These are phyloP conservation scores for Entonaema liquescens DNA, from an alignment of 495 filamentous ascomycete species.

Conservation along the genomic window DNA sequence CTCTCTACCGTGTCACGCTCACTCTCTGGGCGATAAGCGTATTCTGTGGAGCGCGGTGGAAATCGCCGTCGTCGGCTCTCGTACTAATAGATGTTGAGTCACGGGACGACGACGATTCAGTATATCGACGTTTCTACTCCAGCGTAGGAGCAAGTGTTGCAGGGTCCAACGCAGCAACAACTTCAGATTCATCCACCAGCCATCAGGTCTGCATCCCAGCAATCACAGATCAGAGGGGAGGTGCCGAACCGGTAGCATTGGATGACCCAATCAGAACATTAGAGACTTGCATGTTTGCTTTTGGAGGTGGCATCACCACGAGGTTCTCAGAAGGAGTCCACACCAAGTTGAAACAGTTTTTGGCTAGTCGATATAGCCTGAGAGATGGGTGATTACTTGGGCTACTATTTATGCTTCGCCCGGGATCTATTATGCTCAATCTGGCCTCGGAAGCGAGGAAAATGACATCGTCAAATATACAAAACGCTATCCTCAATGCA, in stretches of 20 bases:
- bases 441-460: background rate
- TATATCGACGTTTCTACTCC: background rate
- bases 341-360: conserved; percentile 11
- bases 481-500: background rate
- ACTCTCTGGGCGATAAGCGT: conserved; percentile 15
- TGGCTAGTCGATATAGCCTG: conserved; percentile 7
- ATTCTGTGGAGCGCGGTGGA: conserved; percentile 15
- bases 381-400: conserved; percentile 1
- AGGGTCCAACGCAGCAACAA: background rate
- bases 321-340: conserved; percentile 18
- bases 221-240: conserved; percentile 5
- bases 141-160: background rate
- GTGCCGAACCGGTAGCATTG: conserved; percentile 6
- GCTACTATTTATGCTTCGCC: background rate
- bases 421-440: background rate
- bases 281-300: conserved; percentile 16
- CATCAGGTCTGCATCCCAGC: conserved; percentile 8
- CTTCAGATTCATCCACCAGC: background rate
- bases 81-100: conserved; percentile 15
- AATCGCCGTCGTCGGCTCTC: background rate
- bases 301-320: conserved; percentile 14
- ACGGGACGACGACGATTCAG: background rate
- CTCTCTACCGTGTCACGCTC: conserved; percentile 15
- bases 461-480: background rate
- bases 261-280: conserved; percentile 10